A percentile compares a stretch with the other conserved stretches of the same genome.
phyloP scores from a whole-genome alignment of 176 grass and related monocot genomes.

The Tuctoria greenei region DNA sequence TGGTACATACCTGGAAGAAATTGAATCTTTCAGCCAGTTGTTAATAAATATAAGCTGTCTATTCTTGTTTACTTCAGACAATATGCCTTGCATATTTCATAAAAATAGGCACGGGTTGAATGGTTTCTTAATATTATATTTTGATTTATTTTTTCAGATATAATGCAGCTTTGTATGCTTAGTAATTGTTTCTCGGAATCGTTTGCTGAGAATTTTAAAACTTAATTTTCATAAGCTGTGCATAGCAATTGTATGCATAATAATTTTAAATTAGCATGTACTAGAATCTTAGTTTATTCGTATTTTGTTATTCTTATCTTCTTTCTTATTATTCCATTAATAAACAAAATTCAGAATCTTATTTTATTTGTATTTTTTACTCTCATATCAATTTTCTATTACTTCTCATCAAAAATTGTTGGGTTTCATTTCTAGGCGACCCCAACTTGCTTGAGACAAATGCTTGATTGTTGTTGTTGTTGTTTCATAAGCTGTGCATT shows the following conservation, averaged over 20 bases:
- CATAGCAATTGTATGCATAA: too few relatives aligned
- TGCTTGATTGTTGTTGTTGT: too few relatives aligned
- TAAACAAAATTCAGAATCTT: too few relatives aligned
- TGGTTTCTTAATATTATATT: slow-evolving; percentile 4
- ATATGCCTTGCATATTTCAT: slow-evolving; percentile 16
- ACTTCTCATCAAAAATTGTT: too few relatives aligned
- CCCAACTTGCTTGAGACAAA: too few relatives aligned
- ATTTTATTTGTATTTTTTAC: too few relatives aligned
- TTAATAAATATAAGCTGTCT: slow-evolving; percentile 9
- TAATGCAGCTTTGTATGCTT: background rate
- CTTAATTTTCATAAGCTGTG: background rate
- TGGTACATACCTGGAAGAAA: slow-evolving; percentile 80
- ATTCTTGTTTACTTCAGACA: slow-evolving; percentile 25
- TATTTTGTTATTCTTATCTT: too few relatives aligned
- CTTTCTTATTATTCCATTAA: too few relatives aligned
- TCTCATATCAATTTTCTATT: too few relatives aligned
- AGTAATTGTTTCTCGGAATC: slow-evolving; percentile 18
- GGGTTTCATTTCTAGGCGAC: too few relatives aligned
- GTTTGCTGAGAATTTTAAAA: background rate
- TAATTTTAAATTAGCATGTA: too few relatives aligned
- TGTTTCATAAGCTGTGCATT: background rate
- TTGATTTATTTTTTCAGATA: slow-evolving; percentile 8
- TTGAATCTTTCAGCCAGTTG: slow-evolving; percentile 30
- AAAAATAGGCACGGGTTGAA: background rate
- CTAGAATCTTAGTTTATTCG: too few relatives aligned